phyloP scores from a whole-genome alignment of 768 basidiomycete species.

The Lactifluus volemus region DNA sequence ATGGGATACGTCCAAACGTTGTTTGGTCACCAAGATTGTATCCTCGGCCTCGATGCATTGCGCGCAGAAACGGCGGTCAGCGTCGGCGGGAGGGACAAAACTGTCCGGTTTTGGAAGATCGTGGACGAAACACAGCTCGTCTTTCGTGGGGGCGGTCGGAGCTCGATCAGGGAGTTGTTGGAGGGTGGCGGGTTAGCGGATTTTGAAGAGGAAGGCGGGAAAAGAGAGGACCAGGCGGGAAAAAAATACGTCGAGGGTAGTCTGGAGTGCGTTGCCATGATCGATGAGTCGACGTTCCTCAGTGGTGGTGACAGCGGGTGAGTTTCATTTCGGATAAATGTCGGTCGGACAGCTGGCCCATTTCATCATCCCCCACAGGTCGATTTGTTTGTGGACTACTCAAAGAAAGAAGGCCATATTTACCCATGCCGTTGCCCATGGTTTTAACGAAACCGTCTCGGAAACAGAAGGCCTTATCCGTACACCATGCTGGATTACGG shows the following conservation, averaged over 20 bases:
- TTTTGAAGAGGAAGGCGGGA: slow-evolving; percentile 36
- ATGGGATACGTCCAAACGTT: slow-evolving; percentile 94
- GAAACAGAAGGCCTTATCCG: slow-evolving; percentile 66
- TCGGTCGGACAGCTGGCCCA: neutral
- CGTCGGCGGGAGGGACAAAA: slow-evolving; percentile 86
- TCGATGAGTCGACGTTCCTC: slow-evolving; percentile 89
- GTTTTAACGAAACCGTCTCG: slow-evolving; percentile 61
- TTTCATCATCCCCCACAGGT: slow-evolving; percentile 35
- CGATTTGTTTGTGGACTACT: slow-evolving; percentile 88
- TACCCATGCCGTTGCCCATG: slow-evolving; percentile 80
- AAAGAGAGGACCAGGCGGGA: slow-evolving; percentile 31
- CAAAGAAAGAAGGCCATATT: slow-evolving; percentile 94
- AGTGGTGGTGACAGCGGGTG: slow-evolving; percentile 96
- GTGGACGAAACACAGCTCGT: slow-evolving; percentile 92
- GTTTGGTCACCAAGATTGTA: slow-evolving; percentile 92
- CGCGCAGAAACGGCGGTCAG: slow-evolving; percentile 80
- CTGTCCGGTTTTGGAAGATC: slow-evolving; percentile 92
- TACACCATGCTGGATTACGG: slow-evolving; percentile 87
- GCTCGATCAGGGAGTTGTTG: slow-evolving; percentile 66
- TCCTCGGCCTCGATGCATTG: slow-evolving; percentile 70
- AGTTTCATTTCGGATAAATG: slow-evolving; percentile 26
- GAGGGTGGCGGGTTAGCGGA: slow-evolving; percentile 69
- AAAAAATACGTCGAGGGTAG: slow-evolving; percentile 77
- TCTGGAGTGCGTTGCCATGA: slow-evolving; percentile 86
- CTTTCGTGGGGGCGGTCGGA: slow-evolving; percentile 90